phyloP scores from a whole-genome alignment of 768 basidiomycete genomes.

The Naematelia encephala region DNA sequence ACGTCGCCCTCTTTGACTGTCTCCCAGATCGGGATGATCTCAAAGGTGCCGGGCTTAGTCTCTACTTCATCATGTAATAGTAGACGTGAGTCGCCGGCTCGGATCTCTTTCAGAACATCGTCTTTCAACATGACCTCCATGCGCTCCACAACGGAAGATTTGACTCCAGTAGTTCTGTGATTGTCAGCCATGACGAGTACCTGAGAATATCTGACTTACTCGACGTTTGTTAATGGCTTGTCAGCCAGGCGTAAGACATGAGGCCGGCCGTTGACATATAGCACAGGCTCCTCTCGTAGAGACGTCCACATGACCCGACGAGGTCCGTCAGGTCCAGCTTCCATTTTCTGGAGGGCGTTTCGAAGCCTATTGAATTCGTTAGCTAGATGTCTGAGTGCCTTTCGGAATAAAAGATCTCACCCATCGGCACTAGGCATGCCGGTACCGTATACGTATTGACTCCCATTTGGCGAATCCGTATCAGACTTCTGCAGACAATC shows the following conservation, averaged over 20 bases:
- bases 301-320: constrained; percentile 91
- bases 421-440: constrained; percentile 93
- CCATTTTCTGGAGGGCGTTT: constrained; percentile 70
- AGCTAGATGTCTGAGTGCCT: not conserved
- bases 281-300: constrained; percentile 90
- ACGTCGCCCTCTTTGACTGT: constrained; percentile 58
- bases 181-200: not conserved
- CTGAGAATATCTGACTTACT: constrained; percentile 57
- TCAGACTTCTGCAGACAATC: constrained; percentile 41
- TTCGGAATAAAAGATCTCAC: constrained; percentile 52
- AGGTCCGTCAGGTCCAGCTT: constrained; percentile 71
- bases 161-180: constrained; percentile 82
- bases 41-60: constrained; percentile 81
- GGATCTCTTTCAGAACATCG: constrained; percentile 81
- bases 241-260: constrained; percentile 86
- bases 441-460: constrained; percentile 53
- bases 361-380: constrained; percentile 59
- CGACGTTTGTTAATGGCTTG: constrained; percentile 87
- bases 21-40: constrained; percentile 94
- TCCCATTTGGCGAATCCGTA: constrained; percentile 43
- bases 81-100: constrained; percentile 65
- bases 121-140: constrained; percentile 86
- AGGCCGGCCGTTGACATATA: constrained; percentile 59
- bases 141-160: constrained; percentile 79
- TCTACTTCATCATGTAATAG: constrained; percentile 94